A percentile compares a stretch with the other conserved stretches of the same genome.
These are phyloP conservation scores for Gaeumannomyces tritici DNA, from an alignment of 2,329 filamentous ascomycete genomes.

Conservation along the genomic window DNA sequence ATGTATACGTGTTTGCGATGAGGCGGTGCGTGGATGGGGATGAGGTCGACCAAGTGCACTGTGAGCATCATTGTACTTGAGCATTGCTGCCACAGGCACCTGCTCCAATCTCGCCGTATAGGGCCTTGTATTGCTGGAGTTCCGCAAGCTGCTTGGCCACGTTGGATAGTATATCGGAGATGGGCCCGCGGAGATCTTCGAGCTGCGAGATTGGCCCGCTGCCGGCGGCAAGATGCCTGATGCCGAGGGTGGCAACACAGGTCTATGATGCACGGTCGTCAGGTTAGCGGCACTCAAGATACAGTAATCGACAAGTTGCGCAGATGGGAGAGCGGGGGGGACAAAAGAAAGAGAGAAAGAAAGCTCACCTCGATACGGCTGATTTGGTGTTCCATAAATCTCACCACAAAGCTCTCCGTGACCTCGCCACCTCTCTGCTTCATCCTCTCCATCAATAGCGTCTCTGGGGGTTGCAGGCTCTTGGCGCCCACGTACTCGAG, in stretches of 20 bases:
- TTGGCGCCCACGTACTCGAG: slow-evolving; percentile 61
- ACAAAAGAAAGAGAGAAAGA: neutral
- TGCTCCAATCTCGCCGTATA: slow-evolving; percentile 29
- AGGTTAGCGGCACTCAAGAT: neutral
- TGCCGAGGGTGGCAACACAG: slow-evolving; percentile 66
- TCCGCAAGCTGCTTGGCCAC: slow-evolving; percentile 54
- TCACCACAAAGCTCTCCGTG: slow-evolving; percentile 77
- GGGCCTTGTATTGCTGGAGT: slow-evolving; percentile 49
- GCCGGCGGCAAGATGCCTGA: slow-evolving; percentile 71
- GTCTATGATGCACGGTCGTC: slow-evolving; percentile 39
- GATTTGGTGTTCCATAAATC: slow-evolving; percentile 90
- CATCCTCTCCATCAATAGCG: slow-evolving; percentile 65
- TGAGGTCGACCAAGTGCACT: neutral
- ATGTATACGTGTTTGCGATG: neutral
- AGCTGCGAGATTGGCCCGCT: slow-evolving; percentile 52
- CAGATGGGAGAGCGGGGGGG: no score
- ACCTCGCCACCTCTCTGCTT: slow-evolving; percentile 67
- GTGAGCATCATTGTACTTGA: neutral
- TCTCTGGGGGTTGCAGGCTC: slow-evolving; percentile 69
- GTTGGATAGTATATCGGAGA: slow-evolving; percentile 58
- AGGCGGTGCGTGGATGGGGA: no score
- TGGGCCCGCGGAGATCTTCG: slow-evolving; percentile 67
- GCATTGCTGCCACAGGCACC: neutral
- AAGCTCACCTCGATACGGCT: slow-evolving; percentile 81
- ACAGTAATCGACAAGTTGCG: no score